phyloP scores from a whole-genome alignment of 139 green algal genomes.

The Chlorella sp. region DNA sequence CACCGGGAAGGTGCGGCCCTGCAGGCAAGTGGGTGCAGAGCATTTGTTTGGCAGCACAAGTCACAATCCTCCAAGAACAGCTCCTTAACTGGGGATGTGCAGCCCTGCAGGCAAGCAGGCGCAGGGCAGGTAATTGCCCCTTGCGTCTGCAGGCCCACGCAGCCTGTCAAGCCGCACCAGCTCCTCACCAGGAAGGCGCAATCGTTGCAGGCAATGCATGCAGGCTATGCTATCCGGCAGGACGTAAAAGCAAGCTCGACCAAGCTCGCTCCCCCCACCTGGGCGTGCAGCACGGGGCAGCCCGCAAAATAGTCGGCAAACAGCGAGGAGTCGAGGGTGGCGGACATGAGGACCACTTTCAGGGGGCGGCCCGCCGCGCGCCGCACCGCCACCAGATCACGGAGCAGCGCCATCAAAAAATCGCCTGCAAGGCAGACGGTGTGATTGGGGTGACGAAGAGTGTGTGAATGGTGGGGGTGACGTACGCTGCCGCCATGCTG shows the following conservation, averaged over 20 bases:
- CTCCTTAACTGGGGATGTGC: slow-evolving; percentile 90
- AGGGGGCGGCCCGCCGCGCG: slow-evolving; percentile 48
- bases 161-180: too few relatives aligned
- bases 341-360: slow-evolving; percentile 93
- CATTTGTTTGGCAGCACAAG: background rate
- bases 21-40: background rate
- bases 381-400: slow-evolving; percentile 60
- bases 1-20: slow-evolving; percentile 93
- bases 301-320: slow-evolving; percentile 88
- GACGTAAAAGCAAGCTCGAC: too few relatives aligned
- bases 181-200: too few relatives aligned
- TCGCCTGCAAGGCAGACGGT: slow-evolving; percentile 54
- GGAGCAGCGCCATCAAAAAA: slow-evolving; percentile 86
- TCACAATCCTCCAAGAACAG: slow-evolving; percentile 93
- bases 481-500: too few relatives aligned
- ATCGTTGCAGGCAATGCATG: too few relatives aligned
- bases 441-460: background rate
- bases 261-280: too few relatives aligned
- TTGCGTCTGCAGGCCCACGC: too few relatives aligned
- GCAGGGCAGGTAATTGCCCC: too few relatives aligned
- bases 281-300: slow-evolving; percentile 64
- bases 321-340: slow-evolving; percentile 85
- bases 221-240: too few relatives aligned
- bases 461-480: background rate
- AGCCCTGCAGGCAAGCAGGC: slow-evolving; percentile 48